Conservation (phyloP, 306 rosid genomes). For the Clitoria ternatea region DNA sequence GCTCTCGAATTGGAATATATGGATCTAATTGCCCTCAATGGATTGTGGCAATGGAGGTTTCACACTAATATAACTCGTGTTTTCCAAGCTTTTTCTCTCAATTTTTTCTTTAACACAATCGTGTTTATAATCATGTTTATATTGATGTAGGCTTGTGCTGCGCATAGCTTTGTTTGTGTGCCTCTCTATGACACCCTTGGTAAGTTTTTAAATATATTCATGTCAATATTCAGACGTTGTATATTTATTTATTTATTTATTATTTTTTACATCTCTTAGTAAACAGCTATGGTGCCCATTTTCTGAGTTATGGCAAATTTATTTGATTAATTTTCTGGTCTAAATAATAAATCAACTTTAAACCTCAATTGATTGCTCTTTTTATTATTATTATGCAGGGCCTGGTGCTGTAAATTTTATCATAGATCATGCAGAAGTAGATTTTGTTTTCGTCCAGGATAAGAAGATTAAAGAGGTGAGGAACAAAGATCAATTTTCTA, state of each 20-base stretch:
- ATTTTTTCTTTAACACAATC: too few relatives aligned
- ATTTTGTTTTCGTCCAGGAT: constrained; percentile 60
- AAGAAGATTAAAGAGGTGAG: constrained; percentile 85
- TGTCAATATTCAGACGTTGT: neutral
- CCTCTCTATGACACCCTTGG: constrained; percentile 99
- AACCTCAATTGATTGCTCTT: too few relatives aligned
- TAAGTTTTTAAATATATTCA: constrained; percentile 27
- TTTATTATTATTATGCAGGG: constrained; percentile 48
- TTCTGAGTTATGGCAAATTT: neutral
- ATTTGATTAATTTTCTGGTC: neutral
- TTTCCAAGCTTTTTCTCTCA: neutral
- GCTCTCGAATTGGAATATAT: constrained; percentile 76
- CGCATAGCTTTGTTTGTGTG: constrained; percentile 73
- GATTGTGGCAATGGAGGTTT: constrained; percentile 94
- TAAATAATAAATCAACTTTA: neutral
- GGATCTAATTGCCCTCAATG: constrained; percentile 89
- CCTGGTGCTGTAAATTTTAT: constrained; percentile 61
- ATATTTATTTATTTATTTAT: too few relatives aligned
- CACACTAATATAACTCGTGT: neutral
- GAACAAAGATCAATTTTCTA: constrained; percentile 27
- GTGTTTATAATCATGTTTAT: neutral
- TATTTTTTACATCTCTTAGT: neutral
- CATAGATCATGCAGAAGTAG: constrained; percentile 72
- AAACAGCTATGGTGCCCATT: neutral
- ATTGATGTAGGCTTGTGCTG: constrained; percentile 71